Conservation (phyloP, 2,329 filamentous ascomycete genomes). For the Penicillium crustosum region DNA sequence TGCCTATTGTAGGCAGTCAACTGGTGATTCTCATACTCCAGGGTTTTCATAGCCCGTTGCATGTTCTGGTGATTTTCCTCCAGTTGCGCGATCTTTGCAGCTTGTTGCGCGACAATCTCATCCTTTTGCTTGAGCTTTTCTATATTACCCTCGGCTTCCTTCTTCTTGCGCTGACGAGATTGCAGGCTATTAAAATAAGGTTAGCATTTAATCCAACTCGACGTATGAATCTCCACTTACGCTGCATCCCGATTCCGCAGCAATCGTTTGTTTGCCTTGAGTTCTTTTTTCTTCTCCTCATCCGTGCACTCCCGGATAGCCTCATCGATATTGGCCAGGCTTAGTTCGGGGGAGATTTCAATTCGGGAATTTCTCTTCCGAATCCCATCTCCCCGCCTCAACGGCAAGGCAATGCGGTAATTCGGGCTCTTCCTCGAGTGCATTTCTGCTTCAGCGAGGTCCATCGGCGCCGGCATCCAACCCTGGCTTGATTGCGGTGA, state of each 20-base stretch:
- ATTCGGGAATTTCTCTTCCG: conserved; percentile 99
- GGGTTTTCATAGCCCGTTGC: conserved; percentile 58
- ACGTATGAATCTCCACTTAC: conserved; percentile 57
- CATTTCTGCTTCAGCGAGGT: conserved; percentile 51
- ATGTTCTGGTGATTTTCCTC: conserved; percentile 49
- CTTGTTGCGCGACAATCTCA: background rate
- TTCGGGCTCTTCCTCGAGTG: conserved; percentile 64
- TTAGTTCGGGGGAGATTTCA: conserved; percentile 92
- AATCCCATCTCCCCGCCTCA: conserved; percentile 80
- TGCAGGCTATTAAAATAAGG: conserved; percentile 64
- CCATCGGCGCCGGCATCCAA: conserved; percentile 50
- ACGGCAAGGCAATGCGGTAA: conserved; percentile 69
- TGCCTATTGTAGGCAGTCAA: conserved; percentile 72
- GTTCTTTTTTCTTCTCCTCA: conserved; percentile 92
- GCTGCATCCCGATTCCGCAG: conserved; percentile 94
- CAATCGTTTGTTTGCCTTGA: conserved; percentile 92
- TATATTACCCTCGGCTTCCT: conserved; percentile 70
- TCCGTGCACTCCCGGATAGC: conserved; percentile 78
- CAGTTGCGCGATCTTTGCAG: background rate
- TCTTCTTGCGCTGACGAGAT: conserved; percentile 96
- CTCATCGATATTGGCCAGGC: conserved; percentile 90
- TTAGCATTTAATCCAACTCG: background rate
- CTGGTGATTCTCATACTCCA: conserved; percentile 58
- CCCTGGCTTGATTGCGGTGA: conserved; percentile 64
- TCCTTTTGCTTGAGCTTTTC: conserved; percentile 63